Base-by-base conservation (phyloP, 306 rosid species). In the Cicer chorassanicum region DNA sequence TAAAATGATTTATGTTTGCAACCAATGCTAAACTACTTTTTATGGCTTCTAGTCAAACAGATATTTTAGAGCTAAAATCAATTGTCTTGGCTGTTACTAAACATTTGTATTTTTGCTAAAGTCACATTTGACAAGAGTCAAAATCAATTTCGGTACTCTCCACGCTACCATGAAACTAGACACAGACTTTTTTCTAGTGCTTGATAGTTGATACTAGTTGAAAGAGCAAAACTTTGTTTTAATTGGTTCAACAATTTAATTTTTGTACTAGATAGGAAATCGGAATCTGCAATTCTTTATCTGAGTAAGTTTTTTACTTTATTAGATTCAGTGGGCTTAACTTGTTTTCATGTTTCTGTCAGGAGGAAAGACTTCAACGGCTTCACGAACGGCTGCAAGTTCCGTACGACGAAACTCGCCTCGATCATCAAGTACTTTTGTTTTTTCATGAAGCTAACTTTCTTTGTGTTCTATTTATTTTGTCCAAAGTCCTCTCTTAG, bases 311-410 rank as follows among this genome's bases (percentile, higher is more conserved):
- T 51, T 65, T 42, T 66, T 48, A 19, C 46, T 55, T 70, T 72
- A 36, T 21, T 57, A 70, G 9, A 42, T 18, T 54, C 42, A 39
- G 0, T 50, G 65, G 80, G 59, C 67, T 15, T 53, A 71, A 40
- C 63, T 8, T 62, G 60, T 61, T 63, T 63, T 72, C 45, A 15
- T 13, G 65, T 78, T 64, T 46, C 41, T 53, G 8, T 16, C 80
- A 94, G 99, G 93, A 92, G 59, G 86, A 89, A 81, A 90, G 92
- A 79, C 96, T 92, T 81, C 89, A 81, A 59, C 85, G 88, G 83
- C 93, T 94, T 79, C 99, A 92, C 82, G 93, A 87, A 75, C 84
- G 96, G 70, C 4, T 94, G 74, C 89, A 85, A 66, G 86, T 87
- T 39, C 91, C 96, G 65, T 94, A 85, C 53, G 96, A 92, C 8